Evolutionary conservation across 148 eudicot genomes (phyloP), one percentile per base, ranked within the genome.

Genomic region (Talinum fruticosum): DNA sequence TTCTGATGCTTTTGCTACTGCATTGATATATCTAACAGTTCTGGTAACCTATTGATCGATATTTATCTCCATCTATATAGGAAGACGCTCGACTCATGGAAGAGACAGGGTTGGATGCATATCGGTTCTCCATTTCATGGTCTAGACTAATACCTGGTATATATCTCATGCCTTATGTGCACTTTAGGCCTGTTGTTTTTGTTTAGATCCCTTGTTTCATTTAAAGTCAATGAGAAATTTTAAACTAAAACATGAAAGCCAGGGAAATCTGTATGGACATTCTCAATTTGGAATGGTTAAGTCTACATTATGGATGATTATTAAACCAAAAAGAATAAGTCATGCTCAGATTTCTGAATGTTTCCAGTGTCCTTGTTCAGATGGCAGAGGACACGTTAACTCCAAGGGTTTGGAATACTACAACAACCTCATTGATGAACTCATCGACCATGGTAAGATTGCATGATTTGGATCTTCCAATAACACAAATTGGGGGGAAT

Each of bases 101-200:
- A n/a, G 87, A 86, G 29, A 84, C 90, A 62, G 90, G 90, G 34
- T 77, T 89, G 78, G 87, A 89, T 6, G 87, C 89, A 34, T 89
- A 87, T 34, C 84, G 86, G 33, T 79, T 89, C 80, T 89, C 93
- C 57, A 89, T 89, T 51, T 87, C 93, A 73, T 89, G 93, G 93
- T 73, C 90, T 45, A 81, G 93, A 73, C 67, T 89, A 53, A 81
- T 89, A 61, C 93, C 93, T 15, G 76, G 93, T 89, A 79, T 14
- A 5, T 18, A 53, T 65, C 30, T 26, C 4, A 53, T n/a, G 66
- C 24, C 37, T 0, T 28, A 18, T 10, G 28, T 2, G 47, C 7
- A 28, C 8, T 10, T 44, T 71, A 28, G 15, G 57, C 28, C 51
- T 13, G 12, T 45, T 13, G 1, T 45, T 45, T 45, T 45, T 45